Evolutionary conservation across 148 eudicot species (phyloP), one percentile per base, ranked within the genome.

Genomic region (Silene latifolia): DNA sequence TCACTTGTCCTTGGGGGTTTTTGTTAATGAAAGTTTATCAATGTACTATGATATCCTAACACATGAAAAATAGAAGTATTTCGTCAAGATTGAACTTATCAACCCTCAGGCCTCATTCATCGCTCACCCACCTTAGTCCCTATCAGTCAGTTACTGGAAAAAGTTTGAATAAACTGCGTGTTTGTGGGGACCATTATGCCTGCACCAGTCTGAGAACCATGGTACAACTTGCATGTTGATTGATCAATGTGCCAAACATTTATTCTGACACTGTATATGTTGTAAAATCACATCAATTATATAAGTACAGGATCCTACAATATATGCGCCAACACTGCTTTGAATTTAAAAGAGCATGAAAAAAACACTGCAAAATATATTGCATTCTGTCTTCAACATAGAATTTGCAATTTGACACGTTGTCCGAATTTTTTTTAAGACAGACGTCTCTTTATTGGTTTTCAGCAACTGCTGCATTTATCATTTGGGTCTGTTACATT

Each of bases 401-500:
- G 32, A 23, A 24, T 25, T 23, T 24, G 65, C 35, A 24, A 21
- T 62, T 23, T 62, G 6, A 23, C 65, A 62, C n/a, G n/a, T n/a
- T n/a, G n/a, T n/a, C n/a, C n/a, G n/a, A n/a, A n/a, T n/a, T n/a
- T n/a, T n/a, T n/a, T n/a, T n/a, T n/a, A n/a, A n/a, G n/a, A 39
- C 44, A 39, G 44, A 39, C 6, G 44, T 39, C 44, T 39, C 5
- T 39, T 5, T 39, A 39, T 39, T 39, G 44, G 44, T 39, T 8
- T 39, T 39, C 44, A 39, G 44, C 63, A 62, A 8, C 20, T 62
- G 29, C 65, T 24, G 32, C 35, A 10, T 12, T 20, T 4, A 32
- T 24, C 4, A n/a, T 64, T 67, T 74, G 70, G 63, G 24, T 74
- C 59, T 80, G 63, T 47, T 47, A 67, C 44, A 12, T 63, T 63